Evolutionary conservation across 257 asterid genomes (phyloP).

Genomic region (Jacaranda mimosifolia): DNA sequence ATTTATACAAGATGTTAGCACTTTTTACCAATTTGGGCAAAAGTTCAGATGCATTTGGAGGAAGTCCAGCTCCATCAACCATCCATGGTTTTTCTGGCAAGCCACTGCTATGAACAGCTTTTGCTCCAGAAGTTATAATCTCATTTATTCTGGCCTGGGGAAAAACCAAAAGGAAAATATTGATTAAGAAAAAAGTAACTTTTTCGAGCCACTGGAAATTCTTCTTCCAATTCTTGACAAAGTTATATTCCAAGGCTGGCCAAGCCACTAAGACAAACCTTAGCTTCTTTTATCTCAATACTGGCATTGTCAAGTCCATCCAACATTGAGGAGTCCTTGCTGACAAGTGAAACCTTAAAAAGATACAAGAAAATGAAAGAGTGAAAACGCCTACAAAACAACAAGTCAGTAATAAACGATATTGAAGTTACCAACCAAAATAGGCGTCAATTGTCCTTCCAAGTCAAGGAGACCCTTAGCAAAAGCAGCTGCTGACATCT

Average conservation of each 20-base stretch:
- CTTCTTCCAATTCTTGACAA: neutral
- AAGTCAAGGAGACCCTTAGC: conserved; percentile 98
- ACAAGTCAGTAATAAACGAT: conserved; percentile 23
- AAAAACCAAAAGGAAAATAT: conserved; percentile 12
- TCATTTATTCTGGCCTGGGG: conserved; percentile 82
- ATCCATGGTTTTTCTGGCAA: conserved; percentile 78
- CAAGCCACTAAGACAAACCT: conserved; percentile 63
- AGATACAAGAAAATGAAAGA: conserved; percentile 13
- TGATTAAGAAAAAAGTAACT: neutral
- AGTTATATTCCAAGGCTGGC: neutral
- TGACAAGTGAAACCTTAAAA: conserved; percentile 91
- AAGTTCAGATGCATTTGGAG: conserved; percentile 83
- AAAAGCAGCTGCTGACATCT: conserved; percentile 99
- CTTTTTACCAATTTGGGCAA: conserved; percentile 73
- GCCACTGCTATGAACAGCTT: conserved; percentile 45
- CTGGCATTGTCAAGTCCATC: conserved; percentile 99
- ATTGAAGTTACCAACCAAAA: conserved; percentile 68
- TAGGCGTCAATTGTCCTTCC: conserved; percentile 98
- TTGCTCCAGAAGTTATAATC: conserved; percentile 77
- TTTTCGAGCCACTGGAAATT: conserved; percentile 1
- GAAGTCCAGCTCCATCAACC: conserved; percentile 97
- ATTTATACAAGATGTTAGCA: conserved; percentile 20
- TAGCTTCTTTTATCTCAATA: conserved; percentile 91
- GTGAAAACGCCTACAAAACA: conserved; percentile 14
- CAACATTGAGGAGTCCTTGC: conserved; percentile 99